These are phyloP conservation scores for Eucalyptus fibrosa DNA, from an alignment of 345 rosid species.

Conservation along the genomic window DNA sequence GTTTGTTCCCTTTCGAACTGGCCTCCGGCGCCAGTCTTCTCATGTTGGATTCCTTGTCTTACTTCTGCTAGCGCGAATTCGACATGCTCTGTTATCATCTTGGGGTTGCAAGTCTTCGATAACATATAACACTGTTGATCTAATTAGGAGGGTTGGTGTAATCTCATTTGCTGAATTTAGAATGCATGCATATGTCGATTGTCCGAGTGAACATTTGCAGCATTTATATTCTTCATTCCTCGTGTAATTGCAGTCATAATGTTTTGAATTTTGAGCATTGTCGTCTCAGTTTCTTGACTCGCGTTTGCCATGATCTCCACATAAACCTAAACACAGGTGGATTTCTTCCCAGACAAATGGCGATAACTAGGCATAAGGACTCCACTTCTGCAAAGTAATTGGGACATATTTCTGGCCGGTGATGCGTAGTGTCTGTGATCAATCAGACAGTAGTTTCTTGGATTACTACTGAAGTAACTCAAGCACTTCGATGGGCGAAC, in stretches of 20 bases:
- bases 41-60: not conserved
- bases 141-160: not conserved
- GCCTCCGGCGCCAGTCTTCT: not conserved
- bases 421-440: not conserved
- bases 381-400: constrained; percentile 14
- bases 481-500: not conserved
- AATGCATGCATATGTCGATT: not conserved
- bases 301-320: not conserved
- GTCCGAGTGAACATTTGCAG: not conserved
- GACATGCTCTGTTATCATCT: not conserved
- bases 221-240: not conserved
- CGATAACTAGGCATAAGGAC: constrained; percentile 5
- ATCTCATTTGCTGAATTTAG: not conserved
- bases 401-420: not conserved
- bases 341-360: constrained; percentile 22
- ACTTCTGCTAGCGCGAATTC: not conserved
- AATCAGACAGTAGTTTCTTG: not conserved
- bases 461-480: not conserved
- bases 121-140: not conserved
- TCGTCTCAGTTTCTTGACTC: not conserved
- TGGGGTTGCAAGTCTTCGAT: not conserved
- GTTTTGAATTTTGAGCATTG: not conserved
- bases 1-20: constrained; percentile 14
- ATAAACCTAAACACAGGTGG: constrained; percentile 17
- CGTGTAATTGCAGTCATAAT: not conserved